Evolutionary conservation across 108 stramenopile genomes (phyloP).

Genomic region (Fragilariopsis cylindrus): DNA sequence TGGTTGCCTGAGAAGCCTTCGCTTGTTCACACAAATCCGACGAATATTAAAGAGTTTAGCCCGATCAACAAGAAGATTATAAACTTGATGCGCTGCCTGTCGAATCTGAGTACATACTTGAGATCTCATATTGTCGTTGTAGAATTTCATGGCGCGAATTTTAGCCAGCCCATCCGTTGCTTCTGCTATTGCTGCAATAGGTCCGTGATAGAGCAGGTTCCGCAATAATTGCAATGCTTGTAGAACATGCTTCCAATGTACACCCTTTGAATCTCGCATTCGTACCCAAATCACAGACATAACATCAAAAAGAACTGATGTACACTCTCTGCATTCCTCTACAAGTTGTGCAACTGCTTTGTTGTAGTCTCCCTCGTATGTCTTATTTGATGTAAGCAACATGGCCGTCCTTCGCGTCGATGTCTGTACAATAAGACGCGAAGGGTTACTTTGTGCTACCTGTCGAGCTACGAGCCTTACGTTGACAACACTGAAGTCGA

Average conservation of each 20-base stretch:
- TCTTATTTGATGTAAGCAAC: slow-evolving; percentile 71
- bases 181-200: slow-evolving; percentile 75
- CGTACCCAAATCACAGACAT: slow-evolving; percentile 88
- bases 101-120: slow-evolving; percentile 61
- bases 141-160: slow-evolving; percentile 72
- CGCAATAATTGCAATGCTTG: slow-evolving; percentile 71
- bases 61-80: slow-evolving; percentile 70
- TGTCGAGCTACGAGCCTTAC: slow-evolving; percentile 65
- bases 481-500: slow-evolving; percentile 66
- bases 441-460: slow-evolving; percentile 61
- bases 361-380: slow-evolving; percentile 69
- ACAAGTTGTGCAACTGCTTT: slow-evolving; percentile 62
- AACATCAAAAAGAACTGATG: slow-evolving; percentile 64
- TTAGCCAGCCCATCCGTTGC: slow-evolving; percentile 80
- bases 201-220: slow-evolving; percentile 81
- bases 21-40: slow-evolving; percentile 51
- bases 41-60: slow-evolving; percentile 61
- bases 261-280: slow-evolving; percentile 60
- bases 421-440: slow-evolving; percentile 49
- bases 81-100: slow-evolving; percentile 61
- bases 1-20: slow-evolving; percentile 33
- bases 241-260: slow-evolving; percentile 72
- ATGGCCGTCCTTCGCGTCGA: slow-evolving; percentile 63
- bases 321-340: slow-evolving; percentile 68
- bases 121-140: slow-evolving; percentile 62